A percentile compares a stretch with the other conserved stretches of the same genome.
Conservation (phyloP, 2,329 filamentous ascomycete species). For the Bertia moriformis region DNA sequence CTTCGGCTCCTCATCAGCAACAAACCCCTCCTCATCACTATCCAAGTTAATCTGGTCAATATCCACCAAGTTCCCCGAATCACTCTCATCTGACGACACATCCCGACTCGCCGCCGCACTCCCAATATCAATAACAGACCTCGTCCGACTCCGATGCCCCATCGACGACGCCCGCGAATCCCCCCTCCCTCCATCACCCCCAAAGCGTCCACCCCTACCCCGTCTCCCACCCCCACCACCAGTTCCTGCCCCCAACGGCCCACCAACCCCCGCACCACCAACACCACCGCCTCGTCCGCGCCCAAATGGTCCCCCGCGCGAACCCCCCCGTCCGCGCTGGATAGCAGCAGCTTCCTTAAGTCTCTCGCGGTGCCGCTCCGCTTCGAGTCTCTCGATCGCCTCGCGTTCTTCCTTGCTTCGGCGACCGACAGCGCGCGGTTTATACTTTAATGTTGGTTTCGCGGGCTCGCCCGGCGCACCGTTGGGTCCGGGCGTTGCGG, state of each 20-base stretch:
- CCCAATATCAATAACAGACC: slow-evolving; percentile 10
- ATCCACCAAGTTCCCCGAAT: slow-evolving; percentile 30
- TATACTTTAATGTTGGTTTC: slow-evolving; percentile 23
- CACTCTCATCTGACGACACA: slow-evolving; percentile 26
- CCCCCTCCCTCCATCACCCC: slow-evolving; percentile 11
- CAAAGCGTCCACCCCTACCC: slow-evolving; percentile 8
- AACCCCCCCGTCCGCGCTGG: slow-evolving; percentile 14
- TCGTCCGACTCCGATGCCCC: slow-evolving; percentile 9
- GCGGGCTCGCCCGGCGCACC: slow-evolving; percentile 12
- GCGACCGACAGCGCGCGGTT: slow-evolving; percentile 21
- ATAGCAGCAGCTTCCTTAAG: slow-evolving; percentile 21
- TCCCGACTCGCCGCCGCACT: slow-evolving; percentile 10
- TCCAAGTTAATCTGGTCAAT: slow-evolving; percentile 42
- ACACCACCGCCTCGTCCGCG: slow-evolving; percentile 12
- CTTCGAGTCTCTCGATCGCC: slow-evolving; percentile 22
- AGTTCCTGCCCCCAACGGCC: slow-evolving; percentile 10
- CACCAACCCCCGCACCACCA: slow-evolving; percentile 7
- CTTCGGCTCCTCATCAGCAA: slow-evolving; percentile 11
- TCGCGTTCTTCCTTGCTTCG: slow-evolving; percentile 28
- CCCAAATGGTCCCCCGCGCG: slow-evolving; percentile 11
- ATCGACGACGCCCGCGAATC: slow-evolving; percentile 1
- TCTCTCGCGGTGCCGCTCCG: slow-evolving; percentile 19
- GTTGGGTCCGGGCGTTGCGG: neutral
- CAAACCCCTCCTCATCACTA: slow-evolving; percentile 30
- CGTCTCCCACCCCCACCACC: slow-evolving; percentile 8